phyloP scores from a whole-genome alignment of 108 stramenopile genomes.

The Ochromonas danica region DNA sequence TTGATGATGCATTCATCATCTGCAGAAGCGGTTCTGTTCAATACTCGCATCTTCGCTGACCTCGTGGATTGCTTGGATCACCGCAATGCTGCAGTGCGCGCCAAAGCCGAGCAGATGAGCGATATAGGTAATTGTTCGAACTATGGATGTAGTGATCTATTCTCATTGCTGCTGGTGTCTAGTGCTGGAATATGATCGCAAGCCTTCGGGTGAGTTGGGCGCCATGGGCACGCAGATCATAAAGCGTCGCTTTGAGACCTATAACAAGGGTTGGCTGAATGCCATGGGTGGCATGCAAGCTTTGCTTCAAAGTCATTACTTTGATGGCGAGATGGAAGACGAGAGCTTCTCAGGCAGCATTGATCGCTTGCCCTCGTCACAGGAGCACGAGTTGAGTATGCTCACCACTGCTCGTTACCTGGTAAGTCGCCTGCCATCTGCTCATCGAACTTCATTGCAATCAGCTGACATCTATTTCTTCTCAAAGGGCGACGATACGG shows the following conservation, averaged over 20 bases:
- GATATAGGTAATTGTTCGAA: conserved; percentile 43
- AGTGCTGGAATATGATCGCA: conserved; percentile 48
- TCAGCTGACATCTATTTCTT: too few species aligned
- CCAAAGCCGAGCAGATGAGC: conserved; percentile 35
- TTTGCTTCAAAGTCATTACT: too few species aligned
- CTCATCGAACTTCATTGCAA: too few species aligned
- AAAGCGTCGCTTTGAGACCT: conserved; percentile 48
- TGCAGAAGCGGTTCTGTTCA: conserved; percentile 12
- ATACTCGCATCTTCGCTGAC: conserved; percentile 31
- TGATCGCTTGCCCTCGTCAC: too few species aligned
- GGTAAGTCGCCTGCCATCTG: too few species aligned
- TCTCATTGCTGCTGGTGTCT: too few species aligned
- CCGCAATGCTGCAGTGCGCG: conserved; percentile 37
- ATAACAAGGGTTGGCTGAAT: conserved; percentile 50
- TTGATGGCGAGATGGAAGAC: too few species aligned
- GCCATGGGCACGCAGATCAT: conserved; percentile 49
- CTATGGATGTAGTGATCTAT: too few species aligned
- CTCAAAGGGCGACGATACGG: too few species aligned
- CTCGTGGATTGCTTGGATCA: conserved; percentile 44
- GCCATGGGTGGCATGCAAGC: background rate
- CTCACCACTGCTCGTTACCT: too few species aligned
- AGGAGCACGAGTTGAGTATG: too few species aligned
- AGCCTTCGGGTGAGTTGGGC: background rate
- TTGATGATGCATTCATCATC: conserved; percentile 8
- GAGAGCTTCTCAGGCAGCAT: too few species aligned